These are phyloP conservation scores for Tolypocladium tundrense DNA, from an alignment of 2,329 filamentous ascomycete genomes.

Conservation along the genomic window DNA sequence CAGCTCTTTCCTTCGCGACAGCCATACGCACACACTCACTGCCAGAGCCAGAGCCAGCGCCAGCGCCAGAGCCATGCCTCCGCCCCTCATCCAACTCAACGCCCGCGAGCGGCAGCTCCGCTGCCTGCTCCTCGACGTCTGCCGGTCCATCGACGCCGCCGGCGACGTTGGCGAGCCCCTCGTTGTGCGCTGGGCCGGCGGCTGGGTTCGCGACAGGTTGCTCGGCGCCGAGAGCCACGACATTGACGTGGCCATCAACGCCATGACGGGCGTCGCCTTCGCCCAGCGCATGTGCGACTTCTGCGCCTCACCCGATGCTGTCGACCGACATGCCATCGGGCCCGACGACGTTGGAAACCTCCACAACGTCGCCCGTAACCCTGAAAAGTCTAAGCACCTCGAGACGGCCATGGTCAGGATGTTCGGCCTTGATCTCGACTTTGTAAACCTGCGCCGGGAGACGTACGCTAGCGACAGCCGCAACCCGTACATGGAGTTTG, in stretches of 20 bases:
- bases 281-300: slow-evolving; percentile 59
- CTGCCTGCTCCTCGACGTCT: slow-evolving; percentile 73
- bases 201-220: slow-evolving; percentile 81
- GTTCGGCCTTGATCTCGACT: slow-evolving; percentile 79
- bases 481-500: slow-evolving; percentile 88
- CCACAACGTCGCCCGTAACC: slow-evolving; percentile 84
- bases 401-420: slow-evolving; percentile 83
- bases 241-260: slow-evolving; percentile 78
- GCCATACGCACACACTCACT: neutral
- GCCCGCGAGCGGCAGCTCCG: slow-evolving; percentile 62
- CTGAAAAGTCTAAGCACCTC: slow-evolving; percentile 92
- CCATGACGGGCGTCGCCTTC: slow-evolving; percentile 72
- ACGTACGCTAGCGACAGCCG: slow-evolving; percentile 82
- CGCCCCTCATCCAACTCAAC: slow-evolving; percentile 44
- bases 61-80: slow-evolving; percentile 1
- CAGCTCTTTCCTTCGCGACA: slow-evolving; percentile 14
- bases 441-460: slow-evolving; percentile 90
- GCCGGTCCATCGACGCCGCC: slow-evolving; percentile 44
- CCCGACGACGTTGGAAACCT: slow-evolving; percentile 59
- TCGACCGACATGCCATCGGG: slow-evolving; percentile 48
- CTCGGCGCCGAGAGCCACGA: slow-evolving; percentile 64
- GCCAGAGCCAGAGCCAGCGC: neutral
- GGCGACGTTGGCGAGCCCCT: slow-evolving; percentile 41
- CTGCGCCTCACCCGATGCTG: slow-evolving; percentile 49
- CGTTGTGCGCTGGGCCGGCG: slow-evolving; percentile 69